Percentiles rank a stretch among this genome's conserved stretches.
These are phyloP conservation scores for Venturia pyrina DNA, from an alignment of 2,329 filamentous ascomycete species.

Conservation along the genomic window DNA sequence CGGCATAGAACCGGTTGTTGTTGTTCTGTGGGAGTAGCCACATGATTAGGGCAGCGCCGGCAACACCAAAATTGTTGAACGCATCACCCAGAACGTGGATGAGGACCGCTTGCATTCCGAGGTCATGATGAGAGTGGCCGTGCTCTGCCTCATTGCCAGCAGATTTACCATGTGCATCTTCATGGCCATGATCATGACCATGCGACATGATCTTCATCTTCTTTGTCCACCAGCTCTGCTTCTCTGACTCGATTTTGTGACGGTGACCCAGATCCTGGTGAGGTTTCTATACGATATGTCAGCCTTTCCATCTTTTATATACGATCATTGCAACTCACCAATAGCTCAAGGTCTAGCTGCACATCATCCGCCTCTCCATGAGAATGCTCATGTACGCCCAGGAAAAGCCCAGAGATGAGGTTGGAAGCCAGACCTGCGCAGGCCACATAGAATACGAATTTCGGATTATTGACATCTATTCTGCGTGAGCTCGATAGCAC, in stretches of 20 bases:
- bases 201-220: neutral
- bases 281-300: neutral
- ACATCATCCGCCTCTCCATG: neutral
- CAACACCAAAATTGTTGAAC: slow-evolving; percentile 67
- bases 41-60: slow-evolving; percentile 57
- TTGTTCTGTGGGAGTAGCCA: slow-evolving; percentile 50
- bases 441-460: slow-evolving; percentile 59
- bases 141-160: neutral
- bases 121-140: slow-evolving; percentile 29
- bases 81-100: slow-evolving; percentile 64
- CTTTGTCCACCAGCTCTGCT: neutral
- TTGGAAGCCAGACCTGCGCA: slow-evolving; percentile 58
- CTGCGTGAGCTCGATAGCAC: neutral
- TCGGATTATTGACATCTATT: slow-evolving; percentile 53
- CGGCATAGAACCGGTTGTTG: slow-evolving; percentile 55
- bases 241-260: slow-evolving; percentile 1
- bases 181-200: neutral
- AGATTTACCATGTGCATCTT: neutral
- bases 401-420: slow-evolving; percentile 52
- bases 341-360: slow-evolving; percentile 2
- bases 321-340: neutral
- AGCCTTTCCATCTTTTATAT: neutral
- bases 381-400: slow-evolving; percentile 26
- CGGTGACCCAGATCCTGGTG: slow-evolving; percentile 3
- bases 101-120: slow-evolving; percentile 63